phyloP scores from a whole-genome alignment of 225 moss, liverwort and hornwort genomes.

The Marchantia polymorpha region DNA sequence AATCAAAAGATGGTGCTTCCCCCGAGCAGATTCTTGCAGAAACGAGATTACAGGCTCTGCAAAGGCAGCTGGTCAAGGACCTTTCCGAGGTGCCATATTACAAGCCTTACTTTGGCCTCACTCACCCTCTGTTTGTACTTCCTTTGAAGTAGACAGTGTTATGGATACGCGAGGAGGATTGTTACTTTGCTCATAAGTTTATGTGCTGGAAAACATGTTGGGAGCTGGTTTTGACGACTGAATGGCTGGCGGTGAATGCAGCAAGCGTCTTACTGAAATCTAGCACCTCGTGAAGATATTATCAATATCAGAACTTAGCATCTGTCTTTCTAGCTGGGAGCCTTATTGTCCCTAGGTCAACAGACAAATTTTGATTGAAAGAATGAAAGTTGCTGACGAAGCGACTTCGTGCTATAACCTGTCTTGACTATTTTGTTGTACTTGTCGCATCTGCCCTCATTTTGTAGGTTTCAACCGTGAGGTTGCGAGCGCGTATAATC shows the following conservation, averaged over 20 bases:
- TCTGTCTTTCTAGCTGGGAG: background rate
- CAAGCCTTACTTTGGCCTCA: background rate
- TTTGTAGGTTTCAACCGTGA: constrained; percentile 65
- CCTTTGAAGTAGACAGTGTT: background rate
- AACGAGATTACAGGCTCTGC: constrained; percentile 79
- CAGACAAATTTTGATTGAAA: background rate
- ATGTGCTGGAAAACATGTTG: too few species aligned
- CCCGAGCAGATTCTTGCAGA: constrained; percentile 96
- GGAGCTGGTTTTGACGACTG: too few species aligned
- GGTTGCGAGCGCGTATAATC: constrained; percentile 75
- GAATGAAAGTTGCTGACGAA: background rate
- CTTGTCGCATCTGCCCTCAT: background rate
- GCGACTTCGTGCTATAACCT: background rate
- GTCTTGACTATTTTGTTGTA: too few species aligned
- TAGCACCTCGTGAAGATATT: too few species aligned
- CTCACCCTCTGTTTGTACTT: background rate
- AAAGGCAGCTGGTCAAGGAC: constrained; percentile 74
- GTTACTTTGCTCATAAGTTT: too few species aligned
- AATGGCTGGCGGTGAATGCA: too few species aligned
- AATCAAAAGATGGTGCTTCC: constrained; percentile 94
- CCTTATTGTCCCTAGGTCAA: background rate
- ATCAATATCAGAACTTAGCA: background rate
- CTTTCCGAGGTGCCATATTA: constrained; percentile 57
- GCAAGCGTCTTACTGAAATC: too few species aligned
- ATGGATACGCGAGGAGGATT: too few species aligned